These are phyloP conservation scores for Puccinia sorghi DNA, from an alignment of 1,284 basidiomycete genomes.

Conservation along the genomic window DNA sequence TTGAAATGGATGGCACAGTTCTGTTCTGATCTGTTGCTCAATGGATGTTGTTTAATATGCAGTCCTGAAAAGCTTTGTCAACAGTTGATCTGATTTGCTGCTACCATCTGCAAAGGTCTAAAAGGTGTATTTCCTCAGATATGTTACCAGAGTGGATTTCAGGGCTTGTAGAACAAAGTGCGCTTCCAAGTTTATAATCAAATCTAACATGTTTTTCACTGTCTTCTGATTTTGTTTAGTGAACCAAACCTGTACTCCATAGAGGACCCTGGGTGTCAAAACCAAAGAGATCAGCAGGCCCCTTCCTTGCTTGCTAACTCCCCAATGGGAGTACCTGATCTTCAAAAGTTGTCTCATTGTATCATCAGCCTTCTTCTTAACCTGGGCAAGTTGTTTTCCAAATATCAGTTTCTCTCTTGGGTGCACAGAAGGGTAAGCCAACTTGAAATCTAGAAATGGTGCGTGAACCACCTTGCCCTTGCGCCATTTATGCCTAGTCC, in stretches of 20 bases:
- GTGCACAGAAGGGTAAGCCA: constrained; percentile 17
- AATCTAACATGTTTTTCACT: too few species aligned
- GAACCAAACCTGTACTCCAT: constrained; percentile 18
- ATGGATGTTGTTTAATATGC: too few species aligned
- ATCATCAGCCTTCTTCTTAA: constrained; percentile 3
- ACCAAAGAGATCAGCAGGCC: not conserved
- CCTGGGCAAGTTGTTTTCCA: not conserved
- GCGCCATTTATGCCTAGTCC: constrained; percentile 16
- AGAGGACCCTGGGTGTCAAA: not conserved
- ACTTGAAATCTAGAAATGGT: constrained; percentile 19
- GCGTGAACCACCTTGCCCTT: constrained; percentile 4
- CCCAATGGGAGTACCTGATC: not conserved
- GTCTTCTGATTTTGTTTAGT: too few species aligned
- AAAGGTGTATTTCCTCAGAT: too few species aligned
- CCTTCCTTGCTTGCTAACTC: not conserved
- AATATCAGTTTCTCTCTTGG: not conserved
- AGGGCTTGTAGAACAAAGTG: too few species aligned
- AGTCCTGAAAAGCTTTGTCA: too few species aligned
- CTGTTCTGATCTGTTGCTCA: too few species aligned
- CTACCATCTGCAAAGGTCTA: too few species aligned
- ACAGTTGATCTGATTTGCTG: too few species aligned
- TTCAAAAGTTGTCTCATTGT: not conserved
- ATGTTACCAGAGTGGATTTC: too few species aligned
- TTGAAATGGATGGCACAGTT: too few species aligned
- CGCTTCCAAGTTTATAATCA: too few species aligned